phyloP scores from a whole-genome alignment of 1,284 basidiomycete species.

The Irpex sp. region DNA sequence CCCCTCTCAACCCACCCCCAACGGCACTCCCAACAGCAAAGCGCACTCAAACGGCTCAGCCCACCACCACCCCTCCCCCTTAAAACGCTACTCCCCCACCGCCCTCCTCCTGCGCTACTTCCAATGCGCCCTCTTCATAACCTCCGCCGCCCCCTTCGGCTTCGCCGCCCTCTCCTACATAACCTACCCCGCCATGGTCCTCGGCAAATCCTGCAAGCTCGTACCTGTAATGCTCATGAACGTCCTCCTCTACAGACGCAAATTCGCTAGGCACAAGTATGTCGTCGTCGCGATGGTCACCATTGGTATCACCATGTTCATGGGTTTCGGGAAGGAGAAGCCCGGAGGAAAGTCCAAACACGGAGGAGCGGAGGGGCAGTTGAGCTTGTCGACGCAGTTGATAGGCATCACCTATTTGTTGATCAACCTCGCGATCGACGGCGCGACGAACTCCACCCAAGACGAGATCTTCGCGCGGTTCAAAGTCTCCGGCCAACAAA shows the following conservation, averaged over 20 bases:
- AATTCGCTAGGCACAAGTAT: conserved; percentile 93
- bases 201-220: conserved; percentile 98
- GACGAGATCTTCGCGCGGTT: conserved; percentile 90
- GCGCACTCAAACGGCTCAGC: conserved; percentile 28
- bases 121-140: conserved; percentile 87
- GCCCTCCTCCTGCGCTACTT: conserved; percentile 70
- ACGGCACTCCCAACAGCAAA: conserved; percentile 20
- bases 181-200: conserved; percentile 97
- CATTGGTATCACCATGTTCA: conserved; percentile 91
- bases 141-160: conserved; percentile 90
- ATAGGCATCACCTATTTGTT: conserved; percentile 74
- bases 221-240: conserved; percentile 97
- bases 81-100: conserved; percentile 41
- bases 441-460: conserved; percentile 95
- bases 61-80: conserved; percentile 17
- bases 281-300: conserved; percentile 92
- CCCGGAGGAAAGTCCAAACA: conserved; percentile 36
- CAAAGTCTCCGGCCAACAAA: conserved; percentile 89
- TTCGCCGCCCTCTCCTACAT: conserved; percentile 94
- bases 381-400: conserved; percentile 47
- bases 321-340: conserved; percentile 76
- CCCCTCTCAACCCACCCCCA: conserved; percentile 2
- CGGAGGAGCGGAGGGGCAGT: conserved; percentile 23
- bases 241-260: conserved; percentile 82
- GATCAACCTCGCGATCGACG: conserved; percentile 89